phyloP scores from a whole-genome alignment of 306 rosid genomes.

The Acacia confusa region DNA sequence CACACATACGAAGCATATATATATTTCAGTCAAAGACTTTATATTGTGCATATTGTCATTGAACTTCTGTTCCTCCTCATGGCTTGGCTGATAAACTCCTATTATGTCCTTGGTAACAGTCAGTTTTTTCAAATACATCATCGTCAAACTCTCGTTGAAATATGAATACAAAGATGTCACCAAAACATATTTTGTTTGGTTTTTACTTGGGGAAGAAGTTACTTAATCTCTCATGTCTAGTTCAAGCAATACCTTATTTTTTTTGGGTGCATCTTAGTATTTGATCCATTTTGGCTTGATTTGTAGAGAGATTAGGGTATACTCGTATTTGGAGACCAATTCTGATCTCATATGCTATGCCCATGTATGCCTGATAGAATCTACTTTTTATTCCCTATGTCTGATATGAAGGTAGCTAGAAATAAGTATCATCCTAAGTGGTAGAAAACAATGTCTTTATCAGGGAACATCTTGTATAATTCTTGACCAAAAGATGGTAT shows the following conservation, averaged over 20 bases:
- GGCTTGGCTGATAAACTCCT: not conserved
- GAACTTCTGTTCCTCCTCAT: not conserved
- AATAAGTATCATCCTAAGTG: too few species aligned
- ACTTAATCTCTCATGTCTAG: not conserved
- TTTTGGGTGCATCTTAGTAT: constrained; percentile 38
- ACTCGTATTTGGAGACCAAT: constrained; percentile 54
- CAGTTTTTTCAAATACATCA: not conserved
- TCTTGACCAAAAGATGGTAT: too few species aligned
- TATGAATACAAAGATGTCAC: not conserved
- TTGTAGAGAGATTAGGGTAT: not conserved
- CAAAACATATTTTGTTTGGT: not conserved
- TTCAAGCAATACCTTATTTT: constrained; percentile 44
- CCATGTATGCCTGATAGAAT: constrained; percentile 46
- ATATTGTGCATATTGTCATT: not conserved
- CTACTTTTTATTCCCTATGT: constrained; percentile 49
- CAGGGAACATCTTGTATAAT: too few species aligned
- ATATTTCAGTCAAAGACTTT: not conserved
- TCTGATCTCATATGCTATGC: constrained; percentile 42
- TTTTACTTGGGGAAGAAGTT: not conserved
- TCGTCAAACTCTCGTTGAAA: not conserved
- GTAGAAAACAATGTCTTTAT: too few species aligned
- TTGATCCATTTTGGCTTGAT: constrained; percentile 42
- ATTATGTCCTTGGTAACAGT: not conserved
- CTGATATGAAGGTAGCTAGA: constrained; percentile 49
- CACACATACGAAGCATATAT: not conserved